These are phyloP conservation scores for Pseudogymnoascus destructans DNA, from an alignment of 2,329 filamentous ascomycete species.

Conservation along the genomic window DNA sequence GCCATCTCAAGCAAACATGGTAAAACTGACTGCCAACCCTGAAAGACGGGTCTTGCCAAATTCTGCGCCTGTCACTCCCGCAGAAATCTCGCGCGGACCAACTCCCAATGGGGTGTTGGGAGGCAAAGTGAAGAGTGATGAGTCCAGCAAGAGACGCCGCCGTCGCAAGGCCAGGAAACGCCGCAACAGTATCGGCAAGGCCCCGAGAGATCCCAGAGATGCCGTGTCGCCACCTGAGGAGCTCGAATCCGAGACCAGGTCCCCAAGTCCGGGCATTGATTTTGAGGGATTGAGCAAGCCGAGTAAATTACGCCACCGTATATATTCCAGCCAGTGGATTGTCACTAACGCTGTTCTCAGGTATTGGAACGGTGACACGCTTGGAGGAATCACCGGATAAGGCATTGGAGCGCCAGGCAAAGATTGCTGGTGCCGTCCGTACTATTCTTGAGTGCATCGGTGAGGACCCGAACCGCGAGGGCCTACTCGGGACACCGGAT, in stretches of 20 bases:
- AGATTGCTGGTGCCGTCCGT: conserved; percentile 48
- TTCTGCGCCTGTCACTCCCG: not conserved
- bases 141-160: conserved; percentile 17
- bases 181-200: conserved; percentile 44
- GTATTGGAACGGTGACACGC: conserved; percentile 49
- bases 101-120: conserved; percentile 10
- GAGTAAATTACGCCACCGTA: conserved; percentile 29
- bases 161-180: conserved; percentile 28
- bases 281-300: conserved; percentile 48
- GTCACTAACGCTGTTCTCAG: conserved; percentile 27
- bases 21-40: not conserved
- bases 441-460: conserved; percentile 57
- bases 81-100: conserved; percentile 13
- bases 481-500: conserved; percentile 56
- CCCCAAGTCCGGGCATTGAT: conserved; percentile 45
- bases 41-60: not conserved
- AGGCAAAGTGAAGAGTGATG: conserved; percentile 13
- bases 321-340: not conserved
- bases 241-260: conserved; percentile 27
- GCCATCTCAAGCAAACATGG: conserved; percentile 4
- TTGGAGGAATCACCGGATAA: conserved; percentile 43
- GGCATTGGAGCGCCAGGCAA: conserved; percentile 39
- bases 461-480: conserved; percentile 53
- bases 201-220: conserved; percentile 47
- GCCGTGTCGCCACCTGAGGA: conserved; percentile 26